Conservation (phyloP, 441 rosid species). For the Adansonia gregorii region DNA sequence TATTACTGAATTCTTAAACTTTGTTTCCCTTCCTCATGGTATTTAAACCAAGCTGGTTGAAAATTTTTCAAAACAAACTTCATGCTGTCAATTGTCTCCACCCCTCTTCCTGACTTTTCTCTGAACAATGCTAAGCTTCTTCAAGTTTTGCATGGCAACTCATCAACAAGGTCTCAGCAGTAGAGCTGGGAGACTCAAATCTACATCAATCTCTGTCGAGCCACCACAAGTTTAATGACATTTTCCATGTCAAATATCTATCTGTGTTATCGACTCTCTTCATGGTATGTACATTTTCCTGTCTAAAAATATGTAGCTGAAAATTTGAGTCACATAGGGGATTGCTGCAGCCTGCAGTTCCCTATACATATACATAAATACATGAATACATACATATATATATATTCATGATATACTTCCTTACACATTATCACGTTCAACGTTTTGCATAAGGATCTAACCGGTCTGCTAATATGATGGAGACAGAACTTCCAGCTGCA, state of each 20-base stretch:
- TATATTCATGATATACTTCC: too few relatives aligned
- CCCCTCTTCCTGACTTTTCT: conserved; percentile 3
- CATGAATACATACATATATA: too few relatives aligned
- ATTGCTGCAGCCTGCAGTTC: neutral
- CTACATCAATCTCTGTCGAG: neutral
- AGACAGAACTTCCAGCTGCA: neutral
- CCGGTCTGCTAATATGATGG: neutral
- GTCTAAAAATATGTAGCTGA: neutral
- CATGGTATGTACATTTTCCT: neutral
- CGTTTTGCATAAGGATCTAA: neutral
- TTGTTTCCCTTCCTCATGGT: conserved; percentile 10
- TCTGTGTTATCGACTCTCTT: neutral
- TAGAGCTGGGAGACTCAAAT: neutral
- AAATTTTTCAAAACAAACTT: conserved; percentile 19
- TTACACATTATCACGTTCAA: neutral
- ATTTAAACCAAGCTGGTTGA: conserved; percentile 26
- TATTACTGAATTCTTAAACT: conserved; percentile 18
- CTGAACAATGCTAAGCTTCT: neutral
- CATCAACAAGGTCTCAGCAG: neutral
- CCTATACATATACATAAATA: neutral
- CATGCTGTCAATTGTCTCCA: neutral
- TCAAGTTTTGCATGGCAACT: neutral
- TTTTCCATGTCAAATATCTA: neutral
- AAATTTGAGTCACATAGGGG: neutral
- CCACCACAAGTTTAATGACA: neutral